Percentiles rank a stretch among this genome's conserved stretches.
Conservation (phyloP, 306 rosid genomes). For the Gastrolobium villosum region DNA sequence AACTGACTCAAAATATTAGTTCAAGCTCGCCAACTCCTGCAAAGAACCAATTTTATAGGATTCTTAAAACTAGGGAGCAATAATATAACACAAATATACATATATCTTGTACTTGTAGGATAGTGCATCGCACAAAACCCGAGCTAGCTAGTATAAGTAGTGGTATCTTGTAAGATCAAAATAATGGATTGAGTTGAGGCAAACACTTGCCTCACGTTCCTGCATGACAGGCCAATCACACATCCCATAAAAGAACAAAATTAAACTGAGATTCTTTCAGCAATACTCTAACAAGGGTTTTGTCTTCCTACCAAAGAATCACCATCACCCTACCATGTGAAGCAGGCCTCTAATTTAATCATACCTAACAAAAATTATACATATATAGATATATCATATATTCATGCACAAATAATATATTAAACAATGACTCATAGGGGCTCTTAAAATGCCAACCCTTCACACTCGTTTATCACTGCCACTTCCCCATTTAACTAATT, state of each 20-base stretch:
- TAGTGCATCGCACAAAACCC: constrained; percentile 50
- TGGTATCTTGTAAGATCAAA: constrained; percentile 43
- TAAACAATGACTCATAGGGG: constrained; percentile 40
- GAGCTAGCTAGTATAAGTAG: constrained; percentile 37
- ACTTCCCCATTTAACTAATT: constrained; percentile 51
- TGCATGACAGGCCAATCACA: constrained; percentile 62
- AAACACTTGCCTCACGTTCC: constrained; percentile 75
- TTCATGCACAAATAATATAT: constrained; percentile 5
- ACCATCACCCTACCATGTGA: constrained; percentile 73
- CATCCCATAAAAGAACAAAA: constrained; percentile 63
- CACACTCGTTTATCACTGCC: constrained; percentile 58
- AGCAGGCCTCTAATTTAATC: constrained; percentile 54
- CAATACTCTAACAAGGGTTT: constrained; percentile 55
- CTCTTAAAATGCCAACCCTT: constrained; percentile 60
- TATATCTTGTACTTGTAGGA: not conserved
- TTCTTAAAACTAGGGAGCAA: constrained; percentile 41
- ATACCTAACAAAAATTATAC: not conserved
- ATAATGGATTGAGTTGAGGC: constrained; percentile 53
- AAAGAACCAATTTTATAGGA: constrained; percentile 42
- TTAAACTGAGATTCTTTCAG: constrained; percentile 78
- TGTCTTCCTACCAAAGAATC: constrained; percentile 61
- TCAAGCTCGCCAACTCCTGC: constrained; percentile 21
- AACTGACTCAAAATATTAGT: constrained; percentile 1
- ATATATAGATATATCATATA: constrained; percentile 11
- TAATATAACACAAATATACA: not conserved